Base-by-base conservation (phyloP, 148 eudicot species). In the Fagopyrum homotropicum region DNA sequence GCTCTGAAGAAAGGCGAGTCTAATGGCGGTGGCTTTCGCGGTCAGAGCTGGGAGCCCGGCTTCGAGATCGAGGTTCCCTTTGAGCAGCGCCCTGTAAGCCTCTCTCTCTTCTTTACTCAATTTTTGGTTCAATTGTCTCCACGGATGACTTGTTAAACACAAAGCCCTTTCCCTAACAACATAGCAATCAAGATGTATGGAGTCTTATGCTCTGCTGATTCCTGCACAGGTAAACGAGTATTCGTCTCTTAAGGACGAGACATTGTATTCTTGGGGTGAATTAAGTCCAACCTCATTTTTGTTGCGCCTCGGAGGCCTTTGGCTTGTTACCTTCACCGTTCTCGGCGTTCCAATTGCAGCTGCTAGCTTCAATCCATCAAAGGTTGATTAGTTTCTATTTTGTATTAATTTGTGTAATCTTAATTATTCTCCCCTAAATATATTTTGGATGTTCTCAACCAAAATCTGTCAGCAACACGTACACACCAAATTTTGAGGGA, bases 301-400 rank as follows among this genome's bases (percentile, higher is more conserved):
- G 76, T 60, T 85, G 14, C 91, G 93, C 73, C 94, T 95, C 59
- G 99, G 99, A 17, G 91, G 96, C 11, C 89, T 95, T 57, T 95
- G 99, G 99, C 68, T 95, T 16, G 80, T 90, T 63, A 89, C 99
- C 77, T 92, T 92, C 84, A 82, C 89, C 3, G 87, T 80, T 75
- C 86, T 95, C 0, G 99, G 99, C 52, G 82, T 82, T 40, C 97
- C 96, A 9, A 81, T 92, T 83, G 97, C 99, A 71, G 97, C 99
- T 76, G 97, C 99, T 82, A 95, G 99, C 84, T 95, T 95, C 81
- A 95, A 88, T 79, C 99, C 99, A 82, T 81, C 97, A 76, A 88
- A 79, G 91, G 98, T 22, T 22, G 26, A 22, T 22, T 22, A 22
- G 26, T 22, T 22, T 22, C 26, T 22, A 22, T 22, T 22, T 22